These are phyloP conservation scores for Phialophora expanda DNA, from an alignment of 2,329 filamentous ascomycete species.

Conservation along the genomic window DNA sequence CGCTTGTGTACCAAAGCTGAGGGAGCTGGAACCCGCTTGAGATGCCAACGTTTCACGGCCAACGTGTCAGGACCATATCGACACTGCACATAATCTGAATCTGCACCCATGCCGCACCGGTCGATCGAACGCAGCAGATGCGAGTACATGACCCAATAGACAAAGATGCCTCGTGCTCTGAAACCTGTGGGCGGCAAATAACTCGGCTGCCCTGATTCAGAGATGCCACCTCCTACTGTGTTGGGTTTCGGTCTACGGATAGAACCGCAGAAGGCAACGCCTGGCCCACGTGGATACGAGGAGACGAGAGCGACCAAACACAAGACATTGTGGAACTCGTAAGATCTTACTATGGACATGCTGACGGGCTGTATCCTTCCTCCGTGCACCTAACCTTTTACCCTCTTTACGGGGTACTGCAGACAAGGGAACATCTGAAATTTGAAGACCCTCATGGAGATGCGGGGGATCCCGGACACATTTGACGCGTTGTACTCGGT, in stretches of 20 bases:
- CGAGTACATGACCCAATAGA: neutral
- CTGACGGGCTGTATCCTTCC: constrained; percentile 16
- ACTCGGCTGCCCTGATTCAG: neutral
- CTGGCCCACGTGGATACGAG: neutral
- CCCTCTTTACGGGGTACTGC: neutral
- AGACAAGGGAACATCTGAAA: neutral
- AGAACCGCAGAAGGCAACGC: constrained; percentile 3
- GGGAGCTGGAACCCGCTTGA: neutral
- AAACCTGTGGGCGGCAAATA: constrained; percentile 1
- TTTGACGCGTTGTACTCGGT: constrained; percentile 1
- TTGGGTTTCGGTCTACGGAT: constrained; percentile 8
- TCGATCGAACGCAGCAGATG: neutral
- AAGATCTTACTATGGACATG: constrained; percentile 16
- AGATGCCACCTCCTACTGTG: neutral
- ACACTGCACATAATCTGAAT: neutral
- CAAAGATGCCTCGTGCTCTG: neutral
- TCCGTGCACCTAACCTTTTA: constrained; percentile 3
- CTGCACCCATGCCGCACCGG: neutral
- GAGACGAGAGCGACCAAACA: neutral
- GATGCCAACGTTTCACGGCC: constrained; percentile 26
- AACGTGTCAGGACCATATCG: constrained; percentile 18
- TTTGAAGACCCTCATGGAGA: neutral
- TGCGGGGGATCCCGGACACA: neutral
- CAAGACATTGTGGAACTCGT: neutral
- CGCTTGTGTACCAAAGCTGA: constrained; percentile 2